A percentile compares a stretch with the other conserved stretches of the same genome.
Conservation (phyloP, 768 basidiomycete species). For the Pulveroboletus ravenelii region DNA sequence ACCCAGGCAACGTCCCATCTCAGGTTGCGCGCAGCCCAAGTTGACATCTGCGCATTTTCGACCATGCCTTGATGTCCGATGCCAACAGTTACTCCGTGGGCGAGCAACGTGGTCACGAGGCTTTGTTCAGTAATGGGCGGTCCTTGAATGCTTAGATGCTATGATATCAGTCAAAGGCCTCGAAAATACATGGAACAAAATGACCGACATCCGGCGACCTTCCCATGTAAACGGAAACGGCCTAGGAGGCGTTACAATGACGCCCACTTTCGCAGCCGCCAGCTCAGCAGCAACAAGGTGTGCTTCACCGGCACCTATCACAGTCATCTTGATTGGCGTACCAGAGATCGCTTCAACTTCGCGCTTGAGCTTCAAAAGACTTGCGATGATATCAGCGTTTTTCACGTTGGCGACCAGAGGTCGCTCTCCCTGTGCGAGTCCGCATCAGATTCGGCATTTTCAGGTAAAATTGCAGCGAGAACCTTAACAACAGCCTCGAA, state of each 20-base stretch:
- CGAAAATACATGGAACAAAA: not conserved
- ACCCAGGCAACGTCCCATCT: conserved; percentile 90
- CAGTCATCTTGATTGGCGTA: conserved; percentile 38
- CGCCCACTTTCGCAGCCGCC: conserved; percentile 57
- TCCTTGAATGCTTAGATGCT: conserved; percentile 51
- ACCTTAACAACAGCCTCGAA: conserved; percentile 40
- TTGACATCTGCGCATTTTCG: conserved; percentile 67
- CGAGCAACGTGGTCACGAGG: conserved; percentile 56
- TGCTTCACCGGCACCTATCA: conserved; percentile 57
- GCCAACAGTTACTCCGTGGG: conserved; percentile 60
- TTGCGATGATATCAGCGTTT: conserved; percentile 73
- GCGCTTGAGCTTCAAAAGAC: conserved; percentile 55
- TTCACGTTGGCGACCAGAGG: conserved; percentile 64
- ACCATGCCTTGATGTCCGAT: conserved; percentile 42
- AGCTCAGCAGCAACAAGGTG: conserved; percentile 42
- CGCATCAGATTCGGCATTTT: conserved; percentile 6
- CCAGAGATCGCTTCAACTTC: conserved; percentile 42
- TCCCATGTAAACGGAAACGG: conserved; percentile 70
- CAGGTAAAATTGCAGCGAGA: conserved; percentile 1
- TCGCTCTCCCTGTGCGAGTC: conserved; percentile 41
- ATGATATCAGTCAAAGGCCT: not conserved
- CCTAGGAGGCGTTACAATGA: conserved; percentile 61
- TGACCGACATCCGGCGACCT: conserved; percentile 52
- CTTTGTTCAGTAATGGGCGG: conserved; percentile 64
- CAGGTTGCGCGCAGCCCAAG: conserved; percentile 80